A percentile compares a stretch with the other conserved stretches of the same genome.
phyloP scores from a whole-genome alignment of 495 filamentous ascomycete species.

The Penicilliopsis zonata region DNA sequence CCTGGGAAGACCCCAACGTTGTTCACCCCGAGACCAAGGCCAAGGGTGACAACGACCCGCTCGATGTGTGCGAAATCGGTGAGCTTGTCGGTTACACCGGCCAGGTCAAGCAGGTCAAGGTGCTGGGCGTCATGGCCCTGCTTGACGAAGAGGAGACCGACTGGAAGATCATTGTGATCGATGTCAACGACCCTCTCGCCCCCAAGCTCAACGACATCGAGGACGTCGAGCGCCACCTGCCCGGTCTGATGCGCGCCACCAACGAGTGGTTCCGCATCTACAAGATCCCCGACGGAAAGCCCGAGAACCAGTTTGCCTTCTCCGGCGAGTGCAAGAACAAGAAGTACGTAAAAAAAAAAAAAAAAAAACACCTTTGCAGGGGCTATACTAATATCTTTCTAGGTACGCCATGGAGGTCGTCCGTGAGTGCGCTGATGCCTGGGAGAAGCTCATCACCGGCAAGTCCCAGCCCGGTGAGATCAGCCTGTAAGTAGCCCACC shows the following conservation, averaged over 20 bases:
- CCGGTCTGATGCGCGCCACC: slow-evolving; percentile 89
- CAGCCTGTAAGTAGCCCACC: slow-evolving; percentile 51
- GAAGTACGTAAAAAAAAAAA: slow-evolving; percentile 65
- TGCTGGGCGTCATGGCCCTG: slow-evolving; percentile 97
- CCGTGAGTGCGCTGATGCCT: slow-evolving; percentile 90
- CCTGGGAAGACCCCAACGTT: slow-evolving; percentile 96
- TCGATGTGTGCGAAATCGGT: slow-evolving; percentile 99
- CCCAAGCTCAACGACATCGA: slow-evolving; percentile 96
- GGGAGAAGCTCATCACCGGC: slow-evolving; percentile 90
- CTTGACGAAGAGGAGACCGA: slow-evolving; percentile 99
- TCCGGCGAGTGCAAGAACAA: slow-evolving; percentile 99
- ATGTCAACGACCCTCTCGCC: slow-evolving; percentile 94
- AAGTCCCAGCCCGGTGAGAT: slow-evolving; percentile 67
- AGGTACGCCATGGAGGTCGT: slow-evolving; percentile 90
- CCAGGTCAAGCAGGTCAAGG: slow-evolving; percentile 99
- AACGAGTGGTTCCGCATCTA: slow-evolving; percentile 99
- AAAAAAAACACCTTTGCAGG: too few species aligned
- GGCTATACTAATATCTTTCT: slow-evolving; percentile 7
- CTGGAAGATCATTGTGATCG: slow-evolving; percentile 99
- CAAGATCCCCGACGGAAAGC: slow-evolving; percentile 99
- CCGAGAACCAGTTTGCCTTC: slow-evolving; percentile 99
- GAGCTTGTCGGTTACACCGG: slow-evolving; percentile 91
- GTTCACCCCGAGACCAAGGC: slow-evolving; percentile 98
- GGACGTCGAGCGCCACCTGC: slow-evolving; percentile 97
- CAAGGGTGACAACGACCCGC: slow-evolving; percentile 98